Evolutionary conservation across 2,329 filamentous ascomycete genomes (phyloP), one percentile per base, ranked within the genome.

Genomic region (Polychaeton citri): DNA sequence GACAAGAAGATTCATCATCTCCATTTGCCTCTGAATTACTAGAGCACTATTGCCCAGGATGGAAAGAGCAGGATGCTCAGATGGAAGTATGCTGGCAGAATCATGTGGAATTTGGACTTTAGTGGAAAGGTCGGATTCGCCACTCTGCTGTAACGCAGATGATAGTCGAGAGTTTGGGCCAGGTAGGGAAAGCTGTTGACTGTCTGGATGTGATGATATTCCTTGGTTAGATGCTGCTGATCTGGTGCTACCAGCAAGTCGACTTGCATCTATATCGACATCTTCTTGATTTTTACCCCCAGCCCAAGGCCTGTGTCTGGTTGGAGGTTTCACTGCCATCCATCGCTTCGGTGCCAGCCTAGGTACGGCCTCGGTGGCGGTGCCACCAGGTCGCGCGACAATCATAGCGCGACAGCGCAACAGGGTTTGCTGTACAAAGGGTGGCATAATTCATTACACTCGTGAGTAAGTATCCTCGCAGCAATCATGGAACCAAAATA

Each of bases 1-100:
- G 53, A 77, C 58, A 48, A 79, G 63, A 7, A 79, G 62, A 52
- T 78, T 79, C 70, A 77, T 75, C 60, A 78, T 66, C 49, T 79
- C 75, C 19, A 79, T 49, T 47, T 79, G 73, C 20, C 75, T 61
- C 44, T 77, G 73, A 7, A 79, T 65, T 5, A 79, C 68, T 31
- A 79, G 60, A 6, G 71, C 68, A 2, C 73, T 76, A 48, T 79
- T 76, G 30, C 69, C 64, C 15, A 79, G 59, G 15, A 79, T 62
- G 6, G 62, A 60, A 36, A 66, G 64, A 1, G 74, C 72, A 1
- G 74, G 74, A 44, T 79, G 75, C 2, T 58, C 62, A 30, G 65
- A 59, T 45, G 69, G 74, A 18, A 79, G 66, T 2, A 78, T 64
- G 32, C 63, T 69, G 60, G 72, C 55, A 1, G 72, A 68, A 46